Percentiles rank a stretch among this genome's conserved stretches.
Evolutionary conservation across 805 yeast genomes (phyloP).

Genomic region (Debaryomyces castellii): DNA sequence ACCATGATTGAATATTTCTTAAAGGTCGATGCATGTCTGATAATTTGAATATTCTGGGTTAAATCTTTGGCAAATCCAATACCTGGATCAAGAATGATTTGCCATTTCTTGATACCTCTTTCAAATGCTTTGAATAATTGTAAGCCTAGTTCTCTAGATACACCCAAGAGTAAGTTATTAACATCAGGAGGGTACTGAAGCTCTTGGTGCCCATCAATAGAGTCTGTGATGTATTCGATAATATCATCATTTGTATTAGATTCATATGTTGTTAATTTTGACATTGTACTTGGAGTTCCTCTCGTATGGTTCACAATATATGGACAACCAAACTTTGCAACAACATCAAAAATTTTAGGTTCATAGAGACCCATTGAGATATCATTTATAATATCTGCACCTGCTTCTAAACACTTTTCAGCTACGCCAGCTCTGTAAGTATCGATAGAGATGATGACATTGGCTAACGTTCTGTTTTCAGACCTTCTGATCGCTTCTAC

Average conservation of each 20-base stretch:
- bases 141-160: slow-evolving; percentile 62
- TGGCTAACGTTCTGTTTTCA: slow-evolving; percentile 30
- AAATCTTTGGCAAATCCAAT: slow-evolving; percentile 89
- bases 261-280: slow-evolving; percentile 52
- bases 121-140: slow-evolving; percentile 56
- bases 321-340: slow-evolving; percentile 71
- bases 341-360: slow-evolving; percentile 58
- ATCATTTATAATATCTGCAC: slow-evolving; percentile 92
- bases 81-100: slow-evolving; percentile 90
- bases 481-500: slow-evolving; percentile 57
- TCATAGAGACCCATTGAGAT: slow-evolving; percentile 81
- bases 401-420: slow-evolving; percentile 59
- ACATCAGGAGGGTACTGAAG: slow-evolving; percentile 16
- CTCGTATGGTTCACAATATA: slow-evolving; percentile 83
- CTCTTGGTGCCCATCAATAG: slow-evolving; percentile 22
- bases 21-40: slow-evolving; percentile 49
- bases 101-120: slow-evolving; percentile 82
- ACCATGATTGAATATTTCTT: slow-evolving; percentile 46
- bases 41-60: slow-evolving; percentile 65
- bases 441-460: slow-evolving; percentile 73
- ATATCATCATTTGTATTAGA: slow-evolving; percentile 34
- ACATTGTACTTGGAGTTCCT: slow-evolving; percentile 80
- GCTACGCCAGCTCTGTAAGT: slow-evolving; percentile 84
- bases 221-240: slow-evolving; percentile 35
- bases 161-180: slow-evolving; percentile 48